These are phyloP conservation scores for Paecilomyces variotii DNA, from an alignment of 2,329 filamentous ascomycete genomes.

Conservation along the genomic window DNA sequence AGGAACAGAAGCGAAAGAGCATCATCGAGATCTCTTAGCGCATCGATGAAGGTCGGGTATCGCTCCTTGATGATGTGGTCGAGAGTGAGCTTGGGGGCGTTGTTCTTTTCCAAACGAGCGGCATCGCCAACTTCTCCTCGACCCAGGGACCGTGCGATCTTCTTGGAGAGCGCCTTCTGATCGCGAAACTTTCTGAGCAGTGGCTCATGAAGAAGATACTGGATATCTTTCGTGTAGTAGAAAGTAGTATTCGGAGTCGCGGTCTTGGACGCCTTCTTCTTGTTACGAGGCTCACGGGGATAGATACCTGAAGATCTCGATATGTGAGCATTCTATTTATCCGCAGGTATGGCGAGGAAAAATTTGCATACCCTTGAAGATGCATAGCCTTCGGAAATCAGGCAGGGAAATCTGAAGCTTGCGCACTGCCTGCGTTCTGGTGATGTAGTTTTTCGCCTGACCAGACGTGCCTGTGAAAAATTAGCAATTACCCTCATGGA, in stretches of 20 bases:
- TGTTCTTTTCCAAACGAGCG: slow-evolving; percentile 79
- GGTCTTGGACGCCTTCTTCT: slow-evolving; percentile 92
- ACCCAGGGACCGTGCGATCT: slow-evolving; percentile 87
- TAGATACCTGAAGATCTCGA: slow-evolving; percentile 60
- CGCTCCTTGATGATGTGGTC: slow-evolving; percentile 97
- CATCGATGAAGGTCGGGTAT: slow-evolving; percentile 94
- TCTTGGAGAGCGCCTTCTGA: slow-evolving; percentile 94
- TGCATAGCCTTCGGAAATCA: slow-evolving; percentile 96
- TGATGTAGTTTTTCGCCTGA: slow-evolving; percentile 97
- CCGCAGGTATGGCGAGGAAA: background rate
- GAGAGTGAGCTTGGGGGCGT: slow-evolving; percentile 80
- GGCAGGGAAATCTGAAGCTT: slow-evolving; percentile 96
- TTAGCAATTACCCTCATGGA: slow-evolving; percentile 8
- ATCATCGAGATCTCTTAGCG: slow-evolving; percentile 89
- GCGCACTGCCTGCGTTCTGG: slow-evolving; percentile 89
- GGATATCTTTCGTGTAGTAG: slow-evolving; percentile 87
- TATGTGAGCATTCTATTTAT: background rate
- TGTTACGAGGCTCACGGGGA: slow-evolving; percentile 90
- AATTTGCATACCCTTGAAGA: slow-evolving; percentile 69
- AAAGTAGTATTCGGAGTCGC: slow-evolving; percentile 89
- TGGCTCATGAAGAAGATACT: slow-evolving; percentile 95
- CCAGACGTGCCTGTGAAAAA: slow-evolving; percentile 61
- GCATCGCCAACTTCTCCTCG: slow-evolving; percentile 87
- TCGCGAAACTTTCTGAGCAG: slow-evolving; percentile 91
- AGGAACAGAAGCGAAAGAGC: slow-evolving; percentile 94